A percentile compares a stretch with the other conserved stretches of the same genome.
phyloP scores from a whole-genome alignment of 129 eudicot species.

The Apium graveolens region DNA sequence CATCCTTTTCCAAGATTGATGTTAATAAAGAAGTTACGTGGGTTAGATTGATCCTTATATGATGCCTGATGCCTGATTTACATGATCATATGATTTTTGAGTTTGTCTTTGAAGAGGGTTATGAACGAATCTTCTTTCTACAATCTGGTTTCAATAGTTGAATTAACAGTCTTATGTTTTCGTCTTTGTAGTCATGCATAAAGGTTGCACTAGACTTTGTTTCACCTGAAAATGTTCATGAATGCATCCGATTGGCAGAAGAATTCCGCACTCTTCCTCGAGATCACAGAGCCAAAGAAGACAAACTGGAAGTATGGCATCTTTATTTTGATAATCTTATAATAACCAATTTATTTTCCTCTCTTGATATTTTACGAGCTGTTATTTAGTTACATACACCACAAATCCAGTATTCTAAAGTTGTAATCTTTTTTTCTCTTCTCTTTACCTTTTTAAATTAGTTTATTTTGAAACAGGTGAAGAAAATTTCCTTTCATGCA shows the following conservation, averaged over 20 bases:
- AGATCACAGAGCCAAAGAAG: slow-evolving; percentile 26
- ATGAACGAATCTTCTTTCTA: neutral
- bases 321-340: neutral
- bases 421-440: neutral
- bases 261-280: slow-evolving; percentile 20
- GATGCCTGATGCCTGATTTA: no score
- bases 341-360: no score
- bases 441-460: neutral
- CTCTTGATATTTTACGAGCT: neutral
- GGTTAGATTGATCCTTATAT: no score
- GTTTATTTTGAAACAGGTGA: slow-evolving; percentile 26
- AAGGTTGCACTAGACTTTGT: slow-evolving; percentile 25
- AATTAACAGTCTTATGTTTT: neutral
- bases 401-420: no score
- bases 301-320: slow-evolving; percentile 13
- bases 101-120: no score
- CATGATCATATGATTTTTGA: no score
- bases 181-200: slow-evolving; percentile 22
- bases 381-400: neutral
- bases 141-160: neutral
- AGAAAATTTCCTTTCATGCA: slow-evolving; percentile 42
- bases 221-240: slow-evolving; percentile 25
- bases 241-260: slow-evolving; percentile 21
- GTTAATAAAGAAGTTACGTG: no score
- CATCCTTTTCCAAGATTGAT: no score